phyloP scores from a whole-genome alignment of 331 rosid genomes.

The Malus hybrid region DNA sequence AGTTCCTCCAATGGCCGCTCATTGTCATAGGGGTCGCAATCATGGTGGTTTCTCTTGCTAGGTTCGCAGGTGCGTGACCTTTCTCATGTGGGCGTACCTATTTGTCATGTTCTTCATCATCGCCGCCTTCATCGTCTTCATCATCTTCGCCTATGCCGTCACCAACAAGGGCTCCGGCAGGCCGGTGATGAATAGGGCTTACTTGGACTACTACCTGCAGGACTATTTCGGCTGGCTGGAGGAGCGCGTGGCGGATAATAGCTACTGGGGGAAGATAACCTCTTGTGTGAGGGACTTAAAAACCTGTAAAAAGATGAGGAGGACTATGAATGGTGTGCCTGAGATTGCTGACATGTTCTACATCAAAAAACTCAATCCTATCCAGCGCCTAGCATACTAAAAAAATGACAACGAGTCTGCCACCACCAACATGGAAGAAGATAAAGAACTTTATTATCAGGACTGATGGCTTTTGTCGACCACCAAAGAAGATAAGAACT shows the following conservation, averaged over 20 bases:
- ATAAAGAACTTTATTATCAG: too few species aligned
- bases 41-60: conserved; percentile 71
- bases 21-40: conserved; percentile 61
- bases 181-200: conserved; percentile 8
- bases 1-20: conserved; percentile 92
- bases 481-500: too few species aligned
- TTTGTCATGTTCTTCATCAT: conserved; percentile 73
- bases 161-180: conserved; percentile 75
- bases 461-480: too few species aligned
- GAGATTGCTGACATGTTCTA: conserved; percentile 64
- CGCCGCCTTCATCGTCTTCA: conserved; percentile 64
- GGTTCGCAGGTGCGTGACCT: conserved; percentile 84
- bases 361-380: conserved; percentile 39
- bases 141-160: conserved; percentile 75
- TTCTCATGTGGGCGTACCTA: conserved; percentile 57
- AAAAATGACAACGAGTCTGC: too few species aligned
- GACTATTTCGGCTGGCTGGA: conserved; percentile 85
- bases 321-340: conserved; percentile 23
- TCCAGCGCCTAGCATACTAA: too few species aligned
- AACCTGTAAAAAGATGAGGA: conserved; percentile 30
- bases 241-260: conserved; percentile 41
- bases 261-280: conserved; percentile 63
- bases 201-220: conserved; percentile 42
- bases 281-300: conserved; percentile 72
- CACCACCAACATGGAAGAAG: too few species aligned